phyloP scores from a whole-genome alignment of 2,329 filamentous ascomycete genomes.

The Aspergillus tamarii region DNA sequence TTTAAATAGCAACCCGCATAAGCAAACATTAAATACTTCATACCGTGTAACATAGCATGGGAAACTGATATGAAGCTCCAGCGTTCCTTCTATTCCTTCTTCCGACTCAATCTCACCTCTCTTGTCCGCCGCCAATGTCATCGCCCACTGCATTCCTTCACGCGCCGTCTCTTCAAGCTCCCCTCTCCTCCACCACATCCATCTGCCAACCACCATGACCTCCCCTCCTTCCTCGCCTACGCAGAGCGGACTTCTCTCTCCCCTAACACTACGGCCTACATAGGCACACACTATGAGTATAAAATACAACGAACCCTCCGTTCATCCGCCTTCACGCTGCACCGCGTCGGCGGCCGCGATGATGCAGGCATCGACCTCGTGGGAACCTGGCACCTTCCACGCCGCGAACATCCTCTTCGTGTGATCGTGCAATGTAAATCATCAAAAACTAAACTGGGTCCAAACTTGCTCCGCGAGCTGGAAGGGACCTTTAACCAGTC shows the following conservation, averaged over 20 bases:
- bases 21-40: neutral
- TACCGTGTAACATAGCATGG: neutral
- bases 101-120: conserved; percentile 9
- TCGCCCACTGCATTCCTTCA: conserved; percentile 28
- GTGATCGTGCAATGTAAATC: conserved; percentile 54
- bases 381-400: conserved; percentile 49
- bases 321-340: conserved; percentile 42
- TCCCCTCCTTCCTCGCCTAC: conserved; percentile 46
- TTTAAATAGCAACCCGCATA: neutral
- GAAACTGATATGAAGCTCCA: neutral
- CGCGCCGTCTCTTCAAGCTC: conserved; percentile 41
- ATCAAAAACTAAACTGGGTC: conserved; percentile 45
- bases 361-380: conserved; percentile 53
- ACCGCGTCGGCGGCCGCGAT: conserved; percentile 49
- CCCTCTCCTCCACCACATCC: conserved; percentile 38
- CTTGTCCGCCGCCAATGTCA: neutral
- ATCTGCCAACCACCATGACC: conserved; percentile 39
- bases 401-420: conserved; percentile 37
- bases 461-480: conserved; percentile 50
- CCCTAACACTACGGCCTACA: conserved; percentile 42
- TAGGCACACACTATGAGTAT: conserved; percentile 54
- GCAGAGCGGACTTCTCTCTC: conserved; percentile 42
- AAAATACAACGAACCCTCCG: conserved; percentile 45
- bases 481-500: conserved; percentile 73
- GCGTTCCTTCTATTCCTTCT: neutral